Evolutionary conservation across 2,329 filamentous ascomycete genomes (phyloP), one percentile per base, ranked within the genome.

Genomic region (Botrytis hyacinthi): DNA sequence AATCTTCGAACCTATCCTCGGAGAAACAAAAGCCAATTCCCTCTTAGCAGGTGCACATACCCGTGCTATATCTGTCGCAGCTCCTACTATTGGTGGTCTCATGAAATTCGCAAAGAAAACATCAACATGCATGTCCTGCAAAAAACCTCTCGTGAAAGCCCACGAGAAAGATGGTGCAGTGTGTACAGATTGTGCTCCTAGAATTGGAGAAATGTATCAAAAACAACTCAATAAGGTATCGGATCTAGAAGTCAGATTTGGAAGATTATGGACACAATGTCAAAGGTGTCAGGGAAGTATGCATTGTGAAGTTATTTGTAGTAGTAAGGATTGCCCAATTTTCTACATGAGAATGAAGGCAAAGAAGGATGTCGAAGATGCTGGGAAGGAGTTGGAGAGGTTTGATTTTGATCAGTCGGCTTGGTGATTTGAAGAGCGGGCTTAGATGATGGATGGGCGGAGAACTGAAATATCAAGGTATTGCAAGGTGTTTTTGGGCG

Each of bases 311-410:
- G 97, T 99, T 72, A 98, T 99, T 78, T 99, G 96, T 85, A 95
- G 92, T 76, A 95, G 92, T 82, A 93, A 94, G 82, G 96, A 99
- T 85, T 99, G 96, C 81, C 96, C 96, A 1, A 99, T 99, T 80
- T 99, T 99, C 83, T 99, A 99, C 83, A 99, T 99, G 96, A 91
- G 96, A 7, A 99, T 99, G 96, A 99, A 99, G 87, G 95, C 95
- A 46, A 97, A 98, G 88, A 99, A 99, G 86, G 96, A 99, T 82
- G 91, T 98, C 57, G 95, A 98, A 83, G 96, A 99, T 84, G 92
- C 91, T 2, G 94, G 95, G 73, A 97, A 94, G 84, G 96, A 99
- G 82, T 83, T 99, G 79, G 88, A 88, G 78, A 87, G 96, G 78
- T 99, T 99, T 83, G 96, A 99, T 84, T 88, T 90, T 76, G 95